phyloP scores from a whole-genome alignment of 768 basidiomycete genomes.

The Tubosaeta brunneosetosa region DNA sequence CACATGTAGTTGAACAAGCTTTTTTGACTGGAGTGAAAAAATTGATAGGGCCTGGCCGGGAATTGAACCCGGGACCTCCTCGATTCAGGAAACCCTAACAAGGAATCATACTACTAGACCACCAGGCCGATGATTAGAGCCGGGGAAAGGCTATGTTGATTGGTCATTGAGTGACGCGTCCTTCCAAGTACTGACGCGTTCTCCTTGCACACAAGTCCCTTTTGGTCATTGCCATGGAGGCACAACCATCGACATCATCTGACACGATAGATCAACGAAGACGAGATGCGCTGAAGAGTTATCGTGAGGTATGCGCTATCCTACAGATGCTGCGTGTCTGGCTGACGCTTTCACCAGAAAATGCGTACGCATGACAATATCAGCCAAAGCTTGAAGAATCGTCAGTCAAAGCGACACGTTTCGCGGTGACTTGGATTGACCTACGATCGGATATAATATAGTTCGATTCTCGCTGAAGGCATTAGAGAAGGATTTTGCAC shows the following conservation, averaged over 20 bases:
- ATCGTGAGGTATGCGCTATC: conserved; percentile 57
- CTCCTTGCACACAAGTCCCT: conserved; percentile 3
- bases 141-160: neutral
- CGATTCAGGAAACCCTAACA: conserved; percentile 44
- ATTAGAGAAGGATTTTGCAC: conserved; percentile 82
- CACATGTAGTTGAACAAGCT: no score
- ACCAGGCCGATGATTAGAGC: conserved; percentile 32
- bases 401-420: conserved; percentile 43
- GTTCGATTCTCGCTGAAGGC: conserved; percentile 91
- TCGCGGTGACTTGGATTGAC: neutral
- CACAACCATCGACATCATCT: conserved; percentile 47
- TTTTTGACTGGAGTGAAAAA: no score
- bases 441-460: conserved; percentile 27
- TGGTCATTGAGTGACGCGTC: conserved; percentile 25
- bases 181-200: conserved; percentile 26
- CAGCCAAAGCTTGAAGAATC: conserved; percentile 83
- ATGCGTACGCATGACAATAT: conserved; percentile 85
- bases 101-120: conserved; percentile 55
- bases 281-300: conserved; percentile 68
- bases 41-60: conserved; percentile 44
- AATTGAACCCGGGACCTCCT: conserved; percentile 62
- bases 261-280: conserved; percentile 65
- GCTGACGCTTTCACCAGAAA: conserved; percentile 58
- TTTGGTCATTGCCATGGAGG: conserved; percentile 22
- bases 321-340: neutral